These are phyloP conservation scores for Entelexis paramagnoliae DNA, from an alignment of 1,139 yeast genomes.

Conservation along the genomic window DNA sequence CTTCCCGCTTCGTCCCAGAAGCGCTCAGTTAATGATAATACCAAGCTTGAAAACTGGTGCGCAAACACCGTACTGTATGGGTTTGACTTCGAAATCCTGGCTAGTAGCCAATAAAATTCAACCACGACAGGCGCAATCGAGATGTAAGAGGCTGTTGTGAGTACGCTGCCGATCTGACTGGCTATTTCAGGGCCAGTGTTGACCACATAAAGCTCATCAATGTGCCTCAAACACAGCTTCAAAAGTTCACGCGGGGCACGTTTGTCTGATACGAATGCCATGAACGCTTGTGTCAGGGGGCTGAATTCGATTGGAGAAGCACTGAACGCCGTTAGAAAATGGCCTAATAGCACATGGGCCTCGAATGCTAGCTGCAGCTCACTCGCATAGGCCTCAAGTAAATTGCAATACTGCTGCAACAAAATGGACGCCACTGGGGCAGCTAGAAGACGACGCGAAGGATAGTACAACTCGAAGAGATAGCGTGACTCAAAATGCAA, in stretches of 20 bases:
- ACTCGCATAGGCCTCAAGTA: neutral
- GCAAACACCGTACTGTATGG: neutral
- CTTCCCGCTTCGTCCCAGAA: neutral
- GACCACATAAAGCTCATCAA: neutral
- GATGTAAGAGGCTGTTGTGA: neutral
- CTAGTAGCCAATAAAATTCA: neutral
- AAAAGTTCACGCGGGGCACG: neutral
- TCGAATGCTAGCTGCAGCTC: neutral
- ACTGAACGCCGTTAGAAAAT: neutral
- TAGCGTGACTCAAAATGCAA: neutral
- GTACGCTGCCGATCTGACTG: slow-evolving; percentile 1
- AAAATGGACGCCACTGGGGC: neutral
- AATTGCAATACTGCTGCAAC: neutral
- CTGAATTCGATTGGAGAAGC: neutral
- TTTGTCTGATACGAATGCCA: neutral
- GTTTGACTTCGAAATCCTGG: neutral
- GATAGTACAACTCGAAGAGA: neutral
- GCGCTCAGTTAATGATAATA: neutral
- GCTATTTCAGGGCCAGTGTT: neutral
- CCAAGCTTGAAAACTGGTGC: neutral
- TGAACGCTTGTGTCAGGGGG: neutral
- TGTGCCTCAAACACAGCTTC: neutral
- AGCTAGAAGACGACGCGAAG: neutral
- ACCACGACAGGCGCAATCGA: neutral
- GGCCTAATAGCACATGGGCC: neutral